These are phyloP conservation scores for Geotrichum cucujoidarum DNA, from an alignment of 1,139 yeast species.

Conservation along the genomic window DNA sequence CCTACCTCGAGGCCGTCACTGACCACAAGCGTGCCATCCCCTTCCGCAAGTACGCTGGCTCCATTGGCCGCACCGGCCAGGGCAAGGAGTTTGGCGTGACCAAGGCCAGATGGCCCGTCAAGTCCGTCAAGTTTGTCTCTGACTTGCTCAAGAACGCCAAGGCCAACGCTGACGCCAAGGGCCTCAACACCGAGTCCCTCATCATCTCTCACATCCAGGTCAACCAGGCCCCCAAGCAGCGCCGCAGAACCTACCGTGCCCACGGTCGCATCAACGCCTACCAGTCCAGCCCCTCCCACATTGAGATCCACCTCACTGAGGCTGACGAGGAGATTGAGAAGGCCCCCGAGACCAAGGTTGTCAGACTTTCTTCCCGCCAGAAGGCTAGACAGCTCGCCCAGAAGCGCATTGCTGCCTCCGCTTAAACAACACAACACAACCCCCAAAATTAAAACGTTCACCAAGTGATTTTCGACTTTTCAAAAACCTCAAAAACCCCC, in stretches of 20 bases:
- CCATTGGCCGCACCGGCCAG: conserved; percentile 98
- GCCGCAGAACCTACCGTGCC: conserved; percentile 99
- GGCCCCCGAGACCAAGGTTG: conserved; percentile 66
- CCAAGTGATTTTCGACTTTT: neutral
- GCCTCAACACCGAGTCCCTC: conserved; percentile 91
- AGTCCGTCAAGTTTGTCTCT: conserved; percentile 93
- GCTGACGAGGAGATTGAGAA: conserved; percentile 90
- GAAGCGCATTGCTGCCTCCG: conserved; percentile 55
- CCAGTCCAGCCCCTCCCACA: conserved; percentile 98
- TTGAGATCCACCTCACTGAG: conserved; percentile 95
- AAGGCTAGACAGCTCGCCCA: conserved; percentile 86
- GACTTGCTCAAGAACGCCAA: conserved; percentile 96
- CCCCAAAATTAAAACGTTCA: neutral
- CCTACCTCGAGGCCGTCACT: conserved; percentile 92
- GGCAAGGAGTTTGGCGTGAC: conserved; percentile 99
- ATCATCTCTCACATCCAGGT: conserved; percentile 98
- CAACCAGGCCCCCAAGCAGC: conserved; percentile 99
- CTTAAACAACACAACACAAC: conserved; percentile 6
- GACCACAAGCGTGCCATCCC: conserved; percentile 99
- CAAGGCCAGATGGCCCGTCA: conserved; percentile 99
- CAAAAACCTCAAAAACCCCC: no score
- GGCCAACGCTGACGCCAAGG: conserved; percentile 98
- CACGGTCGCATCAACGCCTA: conserved; percentile 99
- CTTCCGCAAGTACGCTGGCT: conserved; percentile 95
- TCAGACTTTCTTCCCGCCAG: conserved; percentile 84